A percentile compares a stretch with the other conserved stretches of the same genome.
Evolutionary conservation across 164 flowering plant species (phyloP).

Genomic region (Echeveria elegans): DNA sequence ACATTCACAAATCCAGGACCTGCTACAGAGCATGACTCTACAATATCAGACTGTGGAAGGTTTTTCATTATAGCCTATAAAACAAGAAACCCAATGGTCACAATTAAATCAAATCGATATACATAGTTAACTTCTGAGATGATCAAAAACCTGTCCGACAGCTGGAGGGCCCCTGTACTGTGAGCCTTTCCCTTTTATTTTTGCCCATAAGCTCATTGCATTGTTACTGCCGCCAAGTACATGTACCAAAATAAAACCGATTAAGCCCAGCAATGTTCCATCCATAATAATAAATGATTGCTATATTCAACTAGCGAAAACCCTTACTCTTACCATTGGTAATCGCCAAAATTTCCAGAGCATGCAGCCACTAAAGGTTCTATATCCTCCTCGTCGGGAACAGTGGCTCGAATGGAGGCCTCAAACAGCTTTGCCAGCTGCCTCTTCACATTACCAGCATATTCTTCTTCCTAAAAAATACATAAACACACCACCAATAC

Average conservation of each 20-base stretch:
- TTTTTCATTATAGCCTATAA: slow-evolving; percentile 65
- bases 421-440: slow-evolving; percentile 53
- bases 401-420: slow-evolving; percentile 40
- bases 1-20: slow-evolving; percentile 92
- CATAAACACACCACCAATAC: neutral
- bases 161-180: slow-evolving; percentile 53
- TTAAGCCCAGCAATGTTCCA: neutral
- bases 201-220: slow-evolving; percentile 79
- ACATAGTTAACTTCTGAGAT: no score
- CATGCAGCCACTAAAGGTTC: slow-evolving; percentile 59
- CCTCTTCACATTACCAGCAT: slow-evolving; percentile 48
- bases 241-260: neutral
- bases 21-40: slow-evolving; percentile 60
- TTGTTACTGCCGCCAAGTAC: slow-evolving; percentile 47
- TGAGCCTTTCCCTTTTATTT: slow-evolving; percentile 50
- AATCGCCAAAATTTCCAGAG: slow-evolving; percentile 70
- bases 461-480: slow-evolving; percentile 37
- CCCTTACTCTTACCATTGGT: slow-evolving; percentile 57
- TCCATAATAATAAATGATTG: neutral
- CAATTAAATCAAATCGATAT: neutral
- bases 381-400: slow-evolving; percentile 46
- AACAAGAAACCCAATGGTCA: slow-evolving; percentile 4
- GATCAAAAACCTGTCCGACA: slow-evolving; percentile 80
- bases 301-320: neutral
- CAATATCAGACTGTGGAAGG: slow-evolving; percentile 30